A percentile compares a stretch with the other conserved stretches of the same genome.
phyloP scores from a whole-genome alignment of 805 yeast species.

The fission yeast (Schizosaccharomyces pombe) region DNA sequence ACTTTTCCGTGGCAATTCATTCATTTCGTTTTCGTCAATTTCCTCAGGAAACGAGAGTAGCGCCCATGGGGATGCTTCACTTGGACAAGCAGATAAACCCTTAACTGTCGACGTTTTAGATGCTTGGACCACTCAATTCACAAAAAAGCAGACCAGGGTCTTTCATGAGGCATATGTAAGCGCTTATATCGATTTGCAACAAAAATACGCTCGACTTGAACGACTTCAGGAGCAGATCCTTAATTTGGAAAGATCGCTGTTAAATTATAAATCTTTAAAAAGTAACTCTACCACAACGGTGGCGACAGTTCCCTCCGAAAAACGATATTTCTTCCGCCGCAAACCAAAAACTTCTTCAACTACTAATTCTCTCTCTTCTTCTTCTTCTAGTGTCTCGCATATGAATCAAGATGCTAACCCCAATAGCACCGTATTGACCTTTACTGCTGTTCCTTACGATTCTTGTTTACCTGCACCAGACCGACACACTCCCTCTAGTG shows the following conservation, averaged over 20 bases:
- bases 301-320: no score
- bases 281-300: no score
- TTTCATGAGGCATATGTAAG: neutral
- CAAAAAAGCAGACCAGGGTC: neutral
- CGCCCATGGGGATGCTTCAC: neutral
- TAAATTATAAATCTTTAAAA: no score
- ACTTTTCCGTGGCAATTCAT: neutral
- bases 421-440: no score
- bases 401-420: no score
- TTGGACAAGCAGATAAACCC: slow-evolving; percentile 1
- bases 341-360: no score
- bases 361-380: no score
- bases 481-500: no score
- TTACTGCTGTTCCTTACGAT: no score
- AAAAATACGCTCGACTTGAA: neutral
- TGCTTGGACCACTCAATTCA: neutral
- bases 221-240: neutral
- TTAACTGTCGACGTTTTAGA: neutral
- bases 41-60: neutral
- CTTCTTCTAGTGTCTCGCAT: no score
- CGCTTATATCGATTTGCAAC: neutral
- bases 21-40: neutral
- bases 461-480: no score
- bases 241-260: neutral
- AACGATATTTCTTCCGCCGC: no score